A percentile compares a stretch with the other conserved stretches of the same genome.
Evolutionary conservation across 2,329 filamentous ascomycete genomes (phyloP).

Genomic region (Fusarium bulbicola): DNA sequence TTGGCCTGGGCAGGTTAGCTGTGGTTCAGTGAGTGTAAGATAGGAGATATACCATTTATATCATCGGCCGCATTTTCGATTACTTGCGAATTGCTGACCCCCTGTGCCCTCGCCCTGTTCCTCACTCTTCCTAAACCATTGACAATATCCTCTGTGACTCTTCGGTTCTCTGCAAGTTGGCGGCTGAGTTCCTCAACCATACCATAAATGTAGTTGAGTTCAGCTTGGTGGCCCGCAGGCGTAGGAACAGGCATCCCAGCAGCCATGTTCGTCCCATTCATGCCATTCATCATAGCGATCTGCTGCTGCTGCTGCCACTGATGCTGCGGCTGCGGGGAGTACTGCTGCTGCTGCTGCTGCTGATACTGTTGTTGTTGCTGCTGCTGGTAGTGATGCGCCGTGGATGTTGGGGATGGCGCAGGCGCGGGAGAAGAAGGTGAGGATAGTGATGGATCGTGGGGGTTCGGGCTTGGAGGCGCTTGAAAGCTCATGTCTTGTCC

Average conservation of each 20-base stretch:
- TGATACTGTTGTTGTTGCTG: conserved; percentile 39
- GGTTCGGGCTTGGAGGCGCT: conserved; percentile 39
- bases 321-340: conserved; percentile 35
- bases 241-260: conserved; percentile 63
- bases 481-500: conserved; percentile 48
- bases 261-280: conserved; percentile 59
- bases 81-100: conserved; percentile 66
- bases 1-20: conserved; percentile 55
- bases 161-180: conserved; percentile 69
- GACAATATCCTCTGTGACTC: conserved; percentile 71
- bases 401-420: conserved; percentile 25
- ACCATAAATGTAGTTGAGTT: conserved; percentile 73
- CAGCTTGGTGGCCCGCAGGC: conserved; percentile 73
- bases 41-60: conserved; percentile 59
- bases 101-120: conserved; percentile 61
- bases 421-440: conserved; percentile 29
- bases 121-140: conserved; percentile 70
- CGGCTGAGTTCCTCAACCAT: conserved; percentile 74
- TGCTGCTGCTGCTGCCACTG: conserved; percentile 40
- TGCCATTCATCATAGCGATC: conserved; percentile 56
- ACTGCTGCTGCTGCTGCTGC: conserved; percentile 20
- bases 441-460: conserved; percentile 39
- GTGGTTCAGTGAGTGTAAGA: neutral
- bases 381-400: conserved; percentile 43
- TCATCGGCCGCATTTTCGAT: conserved; percentile 65